Evolutionary conservation across 257 asterid species (phyloP).

Genomic region (Solanum pimpinellifolium): DNA sequence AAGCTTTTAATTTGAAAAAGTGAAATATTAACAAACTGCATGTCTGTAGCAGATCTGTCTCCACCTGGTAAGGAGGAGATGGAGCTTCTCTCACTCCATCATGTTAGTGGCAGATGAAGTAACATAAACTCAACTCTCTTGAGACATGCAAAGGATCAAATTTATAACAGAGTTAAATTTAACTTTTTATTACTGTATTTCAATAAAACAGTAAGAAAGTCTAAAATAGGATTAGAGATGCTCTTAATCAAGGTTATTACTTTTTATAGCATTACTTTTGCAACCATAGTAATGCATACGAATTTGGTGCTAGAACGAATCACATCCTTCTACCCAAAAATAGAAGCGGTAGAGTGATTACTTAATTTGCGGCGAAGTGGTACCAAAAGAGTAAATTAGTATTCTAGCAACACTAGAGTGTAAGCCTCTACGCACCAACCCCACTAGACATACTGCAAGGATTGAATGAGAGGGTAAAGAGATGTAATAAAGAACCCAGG

Average conservation of each 20-base stretch:
- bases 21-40: not conserved
- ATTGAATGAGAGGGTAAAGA: not conserved
- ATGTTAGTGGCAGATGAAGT: not conserved
- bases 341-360: not conserved
- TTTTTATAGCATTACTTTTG: not conserved
- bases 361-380: not conserved
- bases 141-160: not conserved
- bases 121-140: not conserved
- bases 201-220: not conserved
- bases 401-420: not conserved
- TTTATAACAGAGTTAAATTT: not conserved
- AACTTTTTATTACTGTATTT: not conserved
- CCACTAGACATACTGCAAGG: not conserved
- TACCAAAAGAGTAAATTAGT: not conserved
- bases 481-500: not conserved
- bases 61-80: not conserved
- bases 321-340: not conserved
- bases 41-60: not conserved
- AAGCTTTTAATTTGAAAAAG: not conserved
- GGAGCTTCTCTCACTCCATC: not conserved
- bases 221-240: not conserved
- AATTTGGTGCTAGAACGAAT: not conserved
- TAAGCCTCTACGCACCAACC: not conserved
- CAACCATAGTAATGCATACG: not conserved
- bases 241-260: not conserved